Evolutionary conservation across 805 yeast genomes (phyloP).

Genomic region (Ogataea siamensis): DNA sequence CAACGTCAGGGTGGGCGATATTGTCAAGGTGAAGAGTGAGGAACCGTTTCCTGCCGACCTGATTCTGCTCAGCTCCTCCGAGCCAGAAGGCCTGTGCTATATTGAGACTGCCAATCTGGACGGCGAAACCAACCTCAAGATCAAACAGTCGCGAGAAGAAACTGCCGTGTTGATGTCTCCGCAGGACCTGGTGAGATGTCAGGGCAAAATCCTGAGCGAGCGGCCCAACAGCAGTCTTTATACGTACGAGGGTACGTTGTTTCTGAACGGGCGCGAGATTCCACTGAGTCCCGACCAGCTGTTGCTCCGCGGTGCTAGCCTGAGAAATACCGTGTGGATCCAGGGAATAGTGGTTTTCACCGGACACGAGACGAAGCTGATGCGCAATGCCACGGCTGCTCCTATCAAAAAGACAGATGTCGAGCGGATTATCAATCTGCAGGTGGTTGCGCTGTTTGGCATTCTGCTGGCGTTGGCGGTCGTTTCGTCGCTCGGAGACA

Average conservation of each 20-base stretch:
- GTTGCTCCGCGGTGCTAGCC: constrained; percentile 90
- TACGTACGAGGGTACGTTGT: constrained; percentile 88
- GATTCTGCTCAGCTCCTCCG: constrained; percentile 82
- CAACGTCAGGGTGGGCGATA: constrained; percentile 86
- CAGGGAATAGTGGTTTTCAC: constrained; percentile 93
- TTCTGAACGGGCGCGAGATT: constrained; percentile 53
- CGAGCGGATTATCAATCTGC: constrained; percentile 90
- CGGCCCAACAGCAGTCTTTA: constrained; percentile 92
- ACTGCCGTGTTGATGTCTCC: constrained; percentile 74
- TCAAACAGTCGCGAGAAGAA: constrained; percentile 82
- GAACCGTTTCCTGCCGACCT: constrained; percentile 95
- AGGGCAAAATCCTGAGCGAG: constrained; percentile 73
- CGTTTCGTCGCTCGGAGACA: constrained; percentile 86
- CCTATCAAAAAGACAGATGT: constrained; percentile 97
- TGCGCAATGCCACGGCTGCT: constrained; percentile 98
- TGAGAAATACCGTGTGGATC: constrained; percentile 93
- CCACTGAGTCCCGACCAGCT: constrained; percentile 89
- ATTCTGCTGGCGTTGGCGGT: constrained; percentile 73
- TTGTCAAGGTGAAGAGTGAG: constrained; percentile 78
- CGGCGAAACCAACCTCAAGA: constrained; percentile 96
- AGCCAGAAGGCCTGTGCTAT: constrained; percentile 97
- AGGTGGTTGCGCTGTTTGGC: constrained; percentile 82
- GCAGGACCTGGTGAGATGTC: constrained; percentile 47
- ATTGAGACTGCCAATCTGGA: constrained; percentile 97
- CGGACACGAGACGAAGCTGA: constrained; percentile 96